Evolutionary conservation across 2,329 filamentous ascomycete genomes (phyloP).

Genomic region (Xylaria arbuscula): DNA sequence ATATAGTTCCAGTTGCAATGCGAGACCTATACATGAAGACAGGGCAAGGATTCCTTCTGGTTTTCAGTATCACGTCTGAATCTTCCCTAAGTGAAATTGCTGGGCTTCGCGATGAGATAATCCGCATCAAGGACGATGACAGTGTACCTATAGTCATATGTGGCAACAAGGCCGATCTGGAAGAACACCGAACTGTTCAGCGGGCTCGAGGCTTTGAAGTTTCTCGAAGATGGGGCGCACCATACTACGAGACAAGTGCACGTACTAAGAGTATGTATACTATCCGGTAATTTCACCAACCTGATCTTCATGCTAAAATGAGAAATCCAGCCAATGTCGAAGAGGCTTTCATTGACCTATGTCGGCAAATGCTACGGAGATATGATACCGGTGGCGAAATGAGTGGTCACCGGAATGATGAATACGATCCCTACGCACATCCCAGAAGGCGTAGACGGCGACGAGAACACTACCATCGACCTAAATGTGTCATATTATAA

Average conservation of each 20-base stretch:
- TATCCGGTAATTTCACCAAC: neutral
- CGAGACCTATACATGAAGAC: slow-evolving; percentile 93
- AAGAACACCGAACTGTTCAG: slow-evolving; percentile 83
- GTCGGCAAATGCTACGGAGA: slow-evolving; percentile 82
- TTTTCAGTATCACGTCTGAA: slow-evolving; percentile 89
- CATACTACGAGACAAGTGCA: slow-evolving; percentile 91
- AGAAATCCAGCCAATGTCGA: slow-evolving; percentile 77
- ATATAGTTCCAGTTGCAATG: slow-evolving; percentile 64
- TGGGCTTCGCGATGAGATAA: slow-evolving; percentile 87
- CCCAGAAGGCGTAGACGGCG: slow-evolving; percentile 51
- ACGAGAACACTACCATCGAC: slow-evolving; percentile 50
- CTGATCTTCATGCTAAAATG: slow-evolving; percentile 17
- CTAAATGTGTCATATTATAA: slow-evolving; percentile 59
- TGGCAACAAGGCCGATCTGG: slow-evolving; percentile 90
- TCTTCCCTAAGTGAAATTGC: slow-evolving; percentile 85
- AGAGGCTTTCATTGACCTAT: slow-evolving; percentile 87
- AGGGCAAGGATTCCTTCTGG: slow-evolving; percentile 89
- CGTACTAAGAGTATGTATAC: slow-evolving; percentile 71
- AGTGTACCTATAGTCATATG: slow-evolving; percentile 89
- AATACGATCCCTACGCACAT: slow-evolving; percentile 53
- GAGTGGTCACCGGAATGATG: slow-evolving; percentile 54
- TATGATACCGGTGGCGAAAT: slow-evolving; percentile 63
- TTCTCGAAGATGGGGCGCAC: slow-evolving; percentile 88
- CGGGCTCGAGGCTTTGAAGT: slow-evolving; percentile 83
- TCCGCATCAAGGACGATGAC: slow-evolving; percentile 89